A percentile compares a stretch with the other conserved stretches of the same genome.
phyloP scores from a whole-genome alignment of 345 rosid species.

The Anacardium occidentale region DNA sequence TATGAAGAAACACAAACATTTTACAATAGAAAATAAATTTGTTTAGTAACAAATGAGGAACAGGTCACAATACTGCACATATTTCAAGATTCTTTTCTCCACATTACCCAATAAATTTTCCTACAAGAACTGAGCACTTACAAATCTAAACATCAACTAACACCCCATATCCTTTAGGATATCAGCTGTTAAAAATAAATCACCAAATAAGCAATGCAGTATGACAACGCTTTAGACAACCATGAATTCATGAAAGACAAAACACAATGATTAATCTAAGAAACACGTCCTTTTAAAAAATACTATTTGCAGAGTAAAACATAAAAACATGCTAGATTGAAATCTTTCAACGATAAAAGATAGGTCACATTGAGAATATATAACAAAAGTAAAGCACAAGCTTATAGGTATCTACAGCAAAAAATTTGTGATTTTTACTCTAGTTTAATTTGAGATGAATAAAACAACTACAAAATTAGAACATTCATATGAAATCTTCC shows the following conservation, averaged over 20 bases:
- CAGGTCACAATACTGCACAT: background rate
- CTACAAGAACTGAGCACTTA: background rate
- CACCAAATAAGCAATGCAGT: background rate
- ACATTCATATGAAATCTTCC: background rate
- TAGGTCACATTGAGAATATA: background rate
- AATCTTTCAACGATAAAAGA: background rate
- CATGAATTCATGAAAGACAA: background rate
- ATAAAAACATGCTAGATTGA: background rate
- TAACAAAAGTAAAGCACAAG: background rate
- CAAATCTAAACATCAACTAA: background rate
- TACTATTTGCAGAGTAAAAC: background rate
- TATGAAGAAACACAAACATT: too few species aligned
- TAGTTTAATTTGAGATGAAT: background rate
- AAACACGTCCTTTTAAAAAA: background rate
- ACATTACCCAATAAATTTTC: background rate
- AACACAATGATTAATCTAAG: background rate
- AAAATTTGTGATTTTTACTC: background rate
- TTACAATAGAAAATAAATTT: background rate
- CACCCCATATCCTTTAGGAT: background rate
- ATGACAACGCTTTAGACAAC: background rate
- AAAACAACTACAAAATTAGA: background rate
- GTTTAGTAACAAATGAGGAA: background rate
- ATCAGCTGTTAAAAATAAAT: background rate
- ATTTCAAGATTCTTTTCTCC: background rate
- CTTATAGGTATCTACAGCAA: background rate